Evolutionary conservation across 495 filamentous ascomycete species (phyloP).

Genomic region (Daldinia loculata): DNA sequence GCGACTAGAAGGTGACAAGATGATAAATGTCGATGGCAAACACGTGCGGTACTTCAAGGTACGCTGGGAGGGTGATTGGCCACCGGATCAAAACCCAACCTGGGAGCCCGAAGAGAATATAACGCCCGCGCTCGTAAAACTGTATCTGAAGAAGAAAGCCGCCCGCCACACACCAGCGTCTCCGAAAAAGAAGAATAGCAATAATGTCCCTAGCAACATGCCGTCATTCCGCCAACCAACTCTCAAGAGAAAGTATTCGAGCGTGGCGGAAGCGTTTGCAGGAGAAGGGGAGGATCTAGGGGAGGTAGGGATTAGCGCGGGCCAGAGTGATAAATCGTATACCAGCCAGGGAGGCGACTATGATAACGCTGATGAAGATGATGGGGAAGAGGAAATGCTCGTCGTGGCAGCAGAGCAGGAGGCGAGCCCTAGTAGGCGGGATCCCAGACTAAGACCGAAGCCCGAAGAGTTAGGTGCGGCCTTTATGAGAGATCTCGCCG

Average conservation of each 20-base stretch:
- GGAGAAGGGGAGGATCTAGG: slow-evolving; percentile 38
- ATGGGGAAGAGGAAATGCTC: slow-evolving; percentile 25
- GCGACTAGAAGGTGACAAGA: slow-evolving; percentile 48
- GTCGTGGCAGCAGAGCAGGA: slow-evolving; percentile 23
- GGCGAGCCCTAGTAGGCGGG: not conserved
- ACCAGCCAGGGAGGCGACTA: not conserved
- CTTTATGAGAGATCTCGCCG: slow-evolving; percentile 37
- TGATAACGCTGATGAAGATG: slow-evolving; percentile 6
- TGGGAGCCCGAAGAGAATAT: slow-evolving; percentile 60
- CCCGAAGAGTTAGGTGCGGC: slow-evolving; percentile 13
- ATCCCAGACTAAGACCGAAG: not conserved
- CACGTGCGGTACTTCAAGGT: slow-evolving; percentile 50
- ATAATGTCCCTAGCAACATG: not conserved
- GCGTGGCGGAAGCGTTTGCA: slow-evolving; percentile 53
- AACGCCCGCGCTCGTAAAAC: slow-evolving; percentile 39
- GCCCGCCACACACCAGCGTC: not conserved
- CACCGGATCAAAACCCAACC: slow-evolving; percentile 54
- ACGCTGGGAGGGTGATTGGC: slow-evolving; percentile 60
- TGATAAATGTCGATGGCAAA: slow-evolving; percentile 42
- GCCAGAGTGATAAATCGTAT: not conserved
- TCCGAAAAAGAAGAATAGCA: not conserved
- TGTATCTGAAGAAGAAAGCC: slow-evolving; percentile 44
- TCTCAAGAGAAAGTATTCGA: slow-evolving; percentile 47
- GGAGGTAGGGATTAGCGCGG: not conserved
- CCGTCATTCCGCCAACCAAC: slow-evolving; percentile 17